phyloP scores from a whole-genome alignment of 2,329 filamentous ascomycete genomes.

The Pezicula radicicola region DNA sequence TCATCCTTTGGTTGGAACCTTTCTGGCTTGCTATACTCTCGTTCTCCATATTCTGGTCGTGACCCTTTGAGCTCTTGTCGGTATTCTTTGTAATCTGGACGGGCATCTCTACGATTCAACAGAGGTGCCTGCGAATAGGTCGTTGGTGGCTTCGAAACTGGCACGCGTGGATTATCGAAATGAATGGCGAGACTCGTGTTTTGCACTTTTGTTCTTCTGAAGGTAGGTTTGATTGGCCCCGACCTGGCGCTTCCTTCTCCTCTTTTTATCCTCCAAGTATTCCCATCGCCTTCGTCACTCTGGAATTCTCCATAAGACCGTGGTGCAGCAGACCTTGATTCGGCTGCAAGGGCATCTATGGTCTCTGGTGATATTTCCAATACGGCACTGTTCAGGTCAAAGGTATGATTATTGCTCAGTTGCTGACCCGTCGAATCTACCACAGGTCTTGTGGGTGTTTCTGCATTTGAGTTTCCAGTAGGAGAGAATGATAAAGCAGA shows the following conservation, averaged over 20 bases:
- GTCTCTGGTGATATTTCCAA: slow-evolving; percentile 33
- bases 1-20: slow-evolving; percentile 4
- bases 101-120: too few species aligned
- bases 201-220: slow-evolving; percentile 5
- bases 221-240: neutral
- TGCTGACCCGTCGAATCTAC: neutral
- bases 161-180: neutral
- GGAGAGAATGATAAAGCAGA: too few species aligned
- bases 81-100: too few species aligned
- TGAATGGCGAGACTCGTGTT: slow-evolving; percentile 9
- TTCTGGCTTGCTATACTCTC: too few species aligned
- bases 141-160: too few species aligned
- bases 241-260: neutral
- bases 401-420: neutral
- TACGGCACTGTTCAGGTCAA: slow-evolving; percentile 21
- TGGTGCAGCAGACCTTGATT: slow-evolving; percentile 1
- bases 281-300: neutral
- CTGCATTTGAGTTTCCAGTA: too few species aligned
- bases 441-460: neutral
- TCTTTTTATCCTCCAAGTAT: neutral
- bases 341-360: slow-evolving; percentile 29
- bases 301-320: neutral
- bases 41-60: too few species aligned
- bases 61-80: too few species aligned
- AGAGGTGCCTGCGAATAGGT: too few species aligned